phyloP scores from a whole-genome alignment of 2,329 filamentous ascomycete genomes.

The Penicillium sp. region DNA sequence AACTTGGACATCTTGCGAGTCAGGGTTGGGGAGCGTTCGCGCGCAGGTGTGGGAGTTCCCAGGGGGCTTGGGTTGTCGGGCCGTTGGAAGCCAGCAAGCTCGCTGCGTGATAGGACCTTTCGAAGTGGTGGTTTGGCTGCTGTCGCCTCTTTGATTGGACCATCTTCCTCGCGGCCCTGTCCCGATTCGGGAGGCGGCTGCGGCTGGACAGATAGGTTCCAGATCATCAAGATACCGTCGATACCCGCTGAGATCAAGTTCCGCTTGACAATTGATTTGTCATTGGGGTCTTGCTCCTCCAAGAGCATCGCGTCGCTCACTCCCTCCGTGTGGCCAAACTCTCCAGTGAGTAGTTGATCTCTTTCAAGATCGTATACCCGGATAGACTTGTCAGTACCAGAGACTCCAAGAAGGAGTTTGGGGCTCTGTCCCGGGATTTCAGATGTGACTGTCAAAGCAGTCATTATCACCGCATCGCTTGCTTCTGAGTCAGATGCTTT shows the following conservation, averaged over 20 bases:
- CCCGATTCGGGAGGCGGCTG: constrained; percentile 35
- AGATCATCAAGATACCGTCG: constrained; percentile 84
- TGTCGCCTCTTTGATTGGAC: constrained; percentile 53
- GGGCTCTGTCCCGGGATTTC: constrained; percentile 61
- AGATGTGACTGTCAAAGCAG: constrained; percentile 67
- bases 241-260: constrained; percentile 73
- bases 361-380: constrained; percentile 81
- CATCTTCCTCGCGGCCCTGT: constrained; percentile 42
- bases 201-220: constrained; percentile 53
- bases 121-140: constrained; percentile 74
- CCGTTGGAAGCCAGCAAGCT: constrained; percentile 76
- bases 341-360: constrained; percentile 78
- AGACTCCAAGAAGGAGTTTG: constrained; percentile 80
- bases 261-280: constrained; percentile 49
- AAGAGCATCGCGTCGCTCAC: constrained; percentile 83
- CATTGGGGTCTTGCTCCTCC: constrained; percentile 45
- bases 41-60: constrained; percentile 47
- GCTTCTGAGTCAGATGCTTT: constrained; percentile 81
- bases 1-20: constrained; percentile 60
- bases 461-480: constrained; percentile 79
- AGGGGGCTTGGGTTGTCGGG: constrained; percentile 50
- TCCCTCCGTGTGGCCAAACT: constrained; percentile 94
- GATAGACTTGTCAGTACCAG: constrained; percentile 94
- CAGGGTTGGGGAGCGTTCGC: constrained; percentile 54
- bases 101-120: constrained; percentile 82